Conservation (phyloP, 495 filamentous ascomycete species). For the Hyaloscypha bicolor region DNA sequence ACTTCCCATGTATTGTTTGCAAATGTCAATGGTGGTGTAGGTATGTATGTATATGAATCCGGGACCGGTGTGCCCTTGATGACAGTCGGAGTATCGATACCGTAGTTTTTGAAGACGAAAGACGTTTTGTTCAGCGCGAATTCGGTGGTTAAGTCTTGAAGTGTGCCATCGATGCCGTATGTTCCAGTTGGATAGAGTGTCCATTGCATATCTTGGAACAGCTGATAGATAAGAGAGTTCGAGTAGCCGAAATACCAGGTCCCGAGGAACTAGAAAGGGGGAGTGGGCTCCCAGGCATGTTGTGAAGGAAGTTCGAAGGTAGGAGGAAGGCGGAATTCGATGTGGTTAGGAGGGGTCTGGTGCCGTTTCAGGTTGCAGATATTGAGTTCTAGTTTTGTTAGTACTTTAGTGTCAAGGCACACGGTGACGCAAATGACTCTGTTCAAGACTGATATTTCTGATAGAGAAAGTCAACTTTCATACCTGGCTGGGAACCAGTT, state of each 20-base stretch:
- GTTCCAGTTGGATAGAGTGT: neutral
- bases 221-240: neutral
- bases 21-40: neutral
- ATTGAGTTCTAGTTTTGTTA: neutral
- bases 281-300: neutral
- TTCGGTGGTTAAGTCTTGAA: neutral
- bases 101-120: constrained; percentile 3
- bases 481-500: neutral
- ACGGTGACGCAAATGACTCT: no score
- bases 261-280: neutral
- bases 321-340: neutral
- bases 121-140: neutral
- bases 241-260: constrained; percentile 5
- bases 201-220: constrained; percentile 10
- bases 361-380: neutral
- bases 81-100: constrained; percentile 1
- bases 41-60: neutral
- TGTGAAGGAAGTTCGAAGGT: neutral
- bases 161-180: neutral
- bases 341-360: neutral
- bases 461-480: neutral
- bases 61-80: neutral
- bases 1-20: constrained; percentile 12
- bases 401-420: neutral
- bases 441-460: neutral